Conservation (phyloP, 805 yeast species). For the Ogataea corticis region DNA sequence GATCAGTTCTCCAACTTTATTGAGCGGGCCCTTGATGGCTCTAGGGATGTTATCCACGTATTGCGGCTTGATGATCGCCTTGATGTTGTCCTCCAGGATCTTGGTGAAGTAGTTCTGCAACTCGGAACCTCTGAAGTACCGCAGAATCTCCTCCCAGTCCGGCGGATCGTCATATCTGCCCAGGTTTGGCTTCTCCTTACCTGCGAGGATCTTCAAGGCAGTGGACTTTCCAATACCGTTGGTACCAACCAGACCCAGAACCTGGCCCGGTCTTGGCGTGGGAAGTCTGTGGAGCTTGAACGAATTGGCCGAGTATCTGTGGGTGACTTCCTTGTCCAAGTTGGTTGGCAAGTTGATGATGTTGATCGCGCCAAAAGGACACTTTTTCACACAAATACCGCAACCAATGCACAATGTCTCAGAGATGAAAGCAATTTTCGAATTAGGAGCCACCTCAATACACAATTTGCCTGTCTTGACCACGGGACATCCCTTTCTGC, state of each 20-base stretch:
- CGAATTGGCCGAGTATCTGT: conserved; percentile 96
- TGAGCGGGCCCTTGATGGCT: conserved; percentile 88
- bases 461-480: conserved; percentile 97
- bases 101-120: conserved; percentile 95
- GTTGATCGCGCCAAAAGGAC: conserved; percentile 96
- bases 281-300: conserved; percentile 97
- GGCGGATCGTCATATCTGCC: conserved; percentile 96
- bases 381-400: conserved; percentile 98
- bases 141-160: conserved; percentile 92
- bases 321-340: conserved; percentile 88
- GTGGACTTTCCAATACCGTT: conserved; percentile 99
- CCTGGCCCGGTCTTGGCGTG: conserved; percentile 99
- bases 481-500: conserved; percentile 96
- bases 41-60: conserved; percentile 97
- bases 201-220: conserved; percentile 93
- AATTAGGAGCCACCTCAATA: conserved; percentile 90
- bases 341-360: conserved; percentile 97
- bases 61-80: conserved; percentile 98
- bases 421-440: conserved; percentile 91
- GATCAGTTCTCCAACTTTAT: conserved; percentile 82
- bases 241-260: conserved; percentile 94
- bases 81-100: conserved; percentile 88
- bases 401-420: conserved; percentile 97
- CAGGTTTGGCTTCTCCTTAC: conserved; percentile 95
- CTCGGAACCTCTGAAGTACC: conserved; percentile 93